phyloP scores from a whole-genome alignment of 2,329 filamentous ascomycete species.

The Teratosphaeria gauchensis region DNA sequence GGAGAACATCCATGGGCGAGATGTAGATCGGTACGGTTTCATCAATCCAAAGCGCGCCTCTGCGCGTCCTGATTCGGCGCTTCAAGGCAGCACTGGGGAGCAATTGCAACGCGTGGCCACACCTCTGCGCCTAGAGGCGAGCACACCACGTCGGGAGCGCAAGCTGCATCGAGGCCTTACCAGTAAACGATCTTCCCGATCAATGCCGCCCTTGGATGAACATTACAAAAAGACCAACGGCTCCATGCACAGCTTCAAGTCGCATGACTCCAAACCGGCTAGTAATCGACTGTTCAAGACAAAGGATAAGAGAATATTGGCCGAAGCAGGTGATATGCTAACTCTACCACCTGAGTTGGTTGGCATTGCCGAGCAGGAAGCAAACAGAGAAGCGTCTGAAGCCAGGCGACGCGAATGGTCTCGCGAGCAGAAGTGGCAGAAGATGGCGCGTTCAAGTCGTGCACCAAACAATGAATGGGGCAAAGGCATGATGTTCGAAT shows the following conservation, averaged over 20 bases:
- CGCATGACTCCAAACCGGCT: constrained; percentile 15
- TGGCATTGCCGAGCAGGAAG: constrained; percentile 36
- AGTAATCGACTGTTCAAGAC: constrained; percentile 35
- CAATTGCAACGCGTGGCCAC: constrained; percentile 51
- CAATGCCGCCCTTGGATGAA: constrained; percentile 18
- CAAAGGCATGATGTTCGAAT: constrained; percentile 61
- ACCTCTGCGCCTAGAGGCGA: constrained; percentile 46
- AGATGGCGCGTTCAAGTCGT: constrained; percentile 43
- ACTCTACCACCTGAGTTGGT: constrained; percentile 46
- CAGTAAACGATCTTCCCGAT: constrained; percentile 35
- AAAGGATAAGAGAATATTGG: constrained; percentile 44
- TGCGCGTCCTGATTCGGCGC: constrained; percentile 20
- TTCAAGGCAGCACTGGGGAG: constrained; percentile 12
- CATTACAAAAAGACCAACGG: constrained; percentile 27
- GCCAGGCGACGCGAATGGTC: constrained; percentile 49
- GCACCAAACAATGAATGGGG: constrained; percentile 28
- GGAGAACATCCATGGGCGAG: constrained; percentile 48
- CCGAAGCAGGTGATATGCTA: constrained; percentile 57
- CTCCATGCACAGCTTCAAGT: constrained; percentile 30
- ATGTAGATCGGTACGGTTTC: constrained; percentile 58
- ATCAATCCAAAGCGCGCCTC: constrained; percentile 39
- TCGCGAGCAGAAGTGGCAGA: constrained; percentile 57
- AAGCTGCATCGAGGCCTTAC: constrained; percentile 43
- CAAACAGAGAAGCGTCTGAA: constrained; percentile 37
- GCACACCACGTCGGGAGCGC: constrained; percentile 45